Percentiles rank a stretch among this genome's conserved stretches.
phyloP scores from a whole-genome alignment of 2,329 filamentous ascomycete genomes.

The Aspergillus amoenus region DNA sequence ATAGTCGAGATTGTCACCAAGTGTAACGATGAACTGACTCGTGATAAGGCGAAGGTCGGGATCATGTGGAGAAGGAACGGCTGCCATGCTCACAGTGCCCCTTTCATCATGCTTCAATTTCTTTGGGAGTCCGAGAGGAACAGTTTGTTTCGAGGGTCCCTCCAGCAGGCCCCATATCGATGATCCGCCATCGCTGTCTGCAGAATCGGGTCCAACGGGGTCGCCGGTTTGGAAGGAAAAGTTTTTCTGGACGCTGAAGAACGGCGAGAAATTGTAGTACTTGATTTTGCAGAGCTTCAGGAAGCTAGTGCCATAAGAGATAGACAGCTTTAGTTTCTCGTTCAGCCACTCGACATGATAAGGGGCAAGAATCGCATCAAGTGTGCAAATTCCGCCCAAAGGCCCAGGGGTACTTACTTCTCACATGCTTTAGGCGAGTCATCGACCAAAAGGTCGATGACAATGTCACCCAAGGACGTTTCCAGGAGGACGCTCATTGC shows the following conservation, averaged over 20 bases:
- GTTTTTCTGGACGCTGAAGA: conserved; percentile 89
- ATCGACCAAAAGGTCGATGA: conserved; percentile 87
- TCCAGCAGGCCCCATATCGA: conserved; percentile 88
- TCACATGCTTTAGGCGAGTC: conserved; percentile 89
- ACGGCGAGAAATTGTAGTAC: conserved; percentile 96
- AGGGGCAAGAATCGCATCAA: conserved; percentile 3
- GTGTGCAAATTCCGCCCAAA: not conserved
- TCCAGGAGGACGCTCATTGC: conserved; percentile 90
- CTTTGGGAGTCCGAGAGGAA: conserved; percentile 78
- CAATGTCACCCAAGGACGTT: conserved; percentile 89
- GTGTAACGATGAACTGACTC: conserved; percentile 91
- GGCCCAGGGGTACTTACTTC: conserved; percentile 66
- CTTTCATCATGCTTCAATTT: conserved; percentile 86
- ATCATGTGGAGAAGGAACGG: conserved; percentile 71
- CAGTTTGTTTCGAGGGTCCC: conserved; percentile 69
- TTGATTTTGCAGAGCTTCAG: conserved; percentile 98
- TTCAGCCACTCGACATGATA: conserved; percentile 53
- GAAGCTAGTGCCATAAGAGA: conserved; percentile 62
- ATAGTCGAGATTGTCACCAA: conserved; percentile 85
- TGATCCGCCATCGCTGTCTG: conserved; percentile 84
- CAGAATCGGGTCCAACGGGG: conserved; percentile 80
- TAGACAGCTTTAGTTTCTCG: conserved; percentile 52
- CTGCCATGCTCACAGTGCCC: conserved; percentile 98
- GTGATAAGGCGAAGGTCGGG: conserved; percentile 79
- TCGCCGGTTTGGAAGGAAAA: conserved; percentile 98